Evolutionary conservation across 768 basidiomycete species (phyloP), one percentile per base, ranked within the genome.

Genomic region (Leccinum arenicola): DNA sequence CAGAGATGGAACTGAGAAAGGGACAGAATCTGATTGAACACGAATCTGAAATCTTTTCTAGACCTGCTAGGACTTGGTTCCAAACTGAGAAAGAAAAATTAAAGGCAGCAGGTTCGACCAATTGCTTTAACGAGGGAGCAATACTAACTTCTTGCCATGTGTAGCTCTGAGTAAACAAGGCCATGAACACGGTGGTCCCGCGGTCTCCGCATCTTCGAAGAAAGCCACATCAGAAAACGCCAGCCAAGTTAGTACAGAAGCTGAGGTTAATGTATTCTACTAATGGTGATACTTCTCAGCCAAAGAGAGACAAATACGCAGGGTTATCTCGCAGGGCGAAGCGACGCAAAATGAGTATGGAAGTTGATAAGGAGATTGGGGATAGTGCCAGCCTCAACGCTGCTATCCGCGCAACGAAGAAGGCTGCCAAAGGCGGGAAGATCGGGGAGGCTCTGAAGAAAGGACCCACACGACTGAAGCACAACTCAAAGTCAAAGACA

Each of bases 1-100:
- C 93, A 14, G 96, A 99, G 73, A 97, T 98, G 95, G 93, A 98
- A 72, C 68, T 99, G 27, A 87, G 82, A 64, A 99, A 98, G 73
- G 93, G 95, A 21, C 84, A 96, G 75, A 99, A 99, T 72, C 86
- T 98, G 81, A 84, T 98, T 52, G 89, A 97, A 70, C 93, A 98
- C 63, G 84, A 91, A 73, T 84, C 80, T 11, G 96, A 98, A 76
- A 99, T 99, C 65, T 91, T 86, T 72, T 88, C 92, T 21, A 81
- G 95, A 58, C 97, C 97, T 6, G 93, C 94, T 17, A 83, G 96
- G 66, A 98, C 95, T n/a, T 99, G 97, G 97, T 99, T 99, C 82
- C 97, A 98, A 75, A 85, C 82, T 9, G 79, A 81, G 57, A 90
- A 88, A 72, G 93, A 97, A 66, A 98, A 91, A 76, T 74, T 80